Base-by-base conservation (phyloP, 148 eudicot species). In the Chenopodium berlandieri region DNA sequence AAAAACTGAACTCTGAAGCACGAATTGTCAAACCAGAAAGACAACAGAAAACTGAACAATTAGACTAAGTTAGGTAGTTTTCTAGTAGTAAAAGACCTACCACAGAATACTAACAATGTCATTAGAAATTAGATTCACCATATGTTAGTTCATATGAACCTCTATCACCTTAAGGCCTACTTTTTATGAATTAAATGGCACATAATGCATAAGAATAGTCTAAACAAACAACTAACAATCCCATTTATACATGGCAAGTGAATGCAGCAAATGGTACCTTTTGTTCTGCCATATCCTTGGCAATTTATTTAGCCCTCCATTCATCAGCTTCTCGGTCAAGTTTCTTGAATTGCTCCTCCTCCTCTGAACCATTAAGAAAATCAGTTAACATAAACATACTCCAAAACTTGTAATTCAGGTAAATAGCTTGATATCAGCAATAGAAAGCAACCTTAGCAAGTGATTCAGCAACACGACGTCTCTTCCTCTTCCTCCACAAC, bases 401-500 rank as follows among this genome's bases (percentile, higher is more conserved):
- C 23, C 25, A 73, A 71, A 73, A 9, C 37, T 8, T 20, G 58
- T 14, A 79, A 48, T n/a, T 6, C 75, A n/a, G 12, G 25, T 60
- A 44, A 32, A 75, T 58, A 74, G 47, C 50, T 3, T 48, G 3
- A 23, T 47, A 62, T 44, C 67, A 75, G 34, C 66, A 71, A 34
- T 31, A 80, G 47, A 50, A 71, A 76, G 62, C 67, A 56, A 94
- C 99, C 97, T 88, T 89, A 31, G 89, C 90, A 79, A 89, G 85
- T 73, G 52, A 84, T 85, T 94, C 94, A 0, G 95, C 97, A 63
- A 92, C 81, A 40, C 88, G 90, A 66, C 86, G 88, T 87, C 99
- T 86, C 89, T 92, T 96, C 87, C 79, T 90, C 82, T 90, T 92
- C 87, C 95, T 88, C 99, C 99, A 96, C 71, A 73, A 83, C 82